Conservation (phyloP, 1,284 basidiomycete genomes). For the Neonothopanus nambi region DNA sequence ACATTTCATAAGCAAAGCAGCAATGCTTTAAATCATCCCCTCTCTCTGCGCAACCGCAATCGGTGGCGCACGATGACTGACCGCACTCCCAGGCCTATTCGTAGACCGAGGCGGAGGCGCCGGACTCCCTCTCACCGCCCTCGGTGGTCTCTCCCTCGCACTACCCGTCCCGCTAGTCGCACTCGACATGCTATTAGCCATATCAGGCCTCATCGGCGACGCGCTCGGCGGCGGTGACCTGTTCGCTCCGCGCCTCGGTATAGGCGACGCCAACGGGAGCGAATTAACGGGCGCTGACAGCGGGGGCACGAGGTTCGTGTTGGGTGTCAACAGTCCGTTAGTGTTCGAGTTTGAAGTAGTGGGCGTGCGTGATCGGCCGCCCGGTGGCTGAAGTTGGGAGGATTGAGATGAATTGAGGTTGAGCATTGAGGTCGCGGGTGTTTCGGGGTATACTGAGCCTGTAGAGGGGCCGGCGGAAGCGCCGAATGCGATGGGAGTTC, state of each 20-base stretch:
- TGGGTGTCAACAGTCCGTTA: too few species aligned
- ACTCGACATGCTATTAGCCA: too few species aligned
- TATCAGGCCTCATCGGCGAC: constrained; percentile 17
- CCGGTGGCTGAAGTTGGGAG: too few species aligned
- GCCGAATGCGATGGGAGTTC: too few species aligned
- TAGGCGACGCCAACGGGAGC: constrained; percentile 27
- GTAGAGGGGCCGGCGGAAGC: not conserved
- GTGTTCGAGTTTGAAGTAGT: not conserved
- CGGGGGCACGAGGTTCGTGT: constrained; percentile 17
- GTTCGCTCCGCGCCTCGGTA: constrained; percentile 23
- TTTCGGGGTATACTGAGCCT: constrained; percentile 10
- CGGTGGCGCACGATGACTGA: constrained; percentile 45
- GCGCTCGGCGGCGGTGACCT: constrained; percentile 31
- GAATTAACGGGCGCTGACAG: constrained; percentile 25
- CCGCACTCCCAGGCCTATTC: constrained; percentile 57
- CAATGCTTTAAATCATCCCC: constrained; percentile 49
- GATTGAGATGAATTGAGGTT: too few species aligned
- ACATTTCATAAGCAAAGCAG: too few species aligned
- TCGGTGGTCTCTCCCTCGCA: constrained; percentile 31
- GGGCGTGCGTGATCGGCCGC: constrained; percentile 14
- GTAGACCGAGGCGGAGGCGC: constrained; percentile 55
- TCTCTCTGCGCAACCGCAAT: constrained; percentile 49
- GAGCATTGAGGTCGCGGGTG: too few species aligned
- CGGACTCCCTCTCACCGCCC: constrained; percentile 35
- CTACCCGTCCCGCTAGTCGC: too few species aligned